A percentile compares a stretch with the other conserved stretches of the same genome.
phyloP scores from a whole-genome alignment of 164 flowering plant genomes.

The Houttuynia cordata region DNA sequence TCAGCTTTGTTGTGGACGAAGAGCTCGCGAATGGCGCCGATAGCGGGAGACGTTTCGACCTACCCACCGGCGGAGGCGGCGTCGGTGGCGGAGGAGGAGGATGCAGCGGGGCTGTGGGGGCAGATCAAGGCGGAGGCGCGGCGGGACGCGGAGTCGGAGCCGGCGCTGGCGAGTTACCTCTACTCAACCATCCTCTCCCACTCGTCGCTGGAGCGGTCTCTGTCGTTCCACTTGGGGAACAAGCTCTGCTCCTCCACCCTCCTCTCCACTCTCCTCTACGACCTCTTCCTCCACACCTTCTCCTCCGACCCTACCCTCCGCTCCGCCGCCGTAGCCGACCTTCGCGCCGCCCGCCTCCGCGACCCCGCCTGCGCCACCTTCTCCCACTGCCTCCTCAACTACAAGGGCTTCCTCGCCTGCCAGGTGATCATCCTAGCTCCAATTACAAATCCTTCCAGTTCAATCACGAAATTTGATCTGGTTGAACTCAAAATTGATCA shows the following conservation, averaged over 20 bases:
- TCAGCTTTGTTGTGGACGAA: not conserved
- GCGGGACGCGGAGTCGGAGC: constrained; percentile 71
- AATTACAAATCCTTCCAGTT: no score
- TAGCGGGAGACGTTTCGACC: not conserved
- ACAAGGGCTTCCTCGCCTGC: constrained; percentile 78
- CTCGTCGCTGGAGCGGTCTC: constrained; percentile 50
- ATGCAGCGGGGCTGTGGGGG: constrained; percentile 35
- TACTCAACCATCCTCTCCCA: constrained; percentile 78
- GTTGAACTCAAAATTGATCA: no score
- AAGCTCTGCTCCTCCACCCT: constrained; percentile 78
- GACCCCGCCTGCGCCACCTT: constrained; percentile 83
- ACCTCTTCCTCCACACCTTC: constrained; percentile 64
- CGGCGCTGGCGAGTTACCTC: constrained; percentile 76
- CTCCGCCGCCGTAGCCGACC: constrained; percentile 65
- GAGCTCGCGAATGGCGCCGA: not conserved
- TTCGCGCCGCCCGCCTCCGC: constrained; percentile 59
- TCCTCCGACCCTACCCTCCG: constrained; percentile 36
- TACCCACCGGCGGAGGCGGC: not conserved
- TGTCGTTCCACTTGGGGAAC: constrained; percentile 72
- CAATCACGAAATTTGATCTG: no score
- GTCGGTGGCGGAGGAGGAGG: not conserved
- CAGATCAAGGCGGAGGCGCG: constrained; percentile 68
- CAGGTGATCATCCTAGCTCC: constrained; percentile 14
- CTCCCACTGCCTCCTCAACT: constrained; percentile 78
- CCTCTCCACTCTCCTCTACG: constrained; percentile 76